phyloP scores from a whole-genome alignment of 1,284 basidiomycete genomes.

The Moniliella sp. region DNA sequence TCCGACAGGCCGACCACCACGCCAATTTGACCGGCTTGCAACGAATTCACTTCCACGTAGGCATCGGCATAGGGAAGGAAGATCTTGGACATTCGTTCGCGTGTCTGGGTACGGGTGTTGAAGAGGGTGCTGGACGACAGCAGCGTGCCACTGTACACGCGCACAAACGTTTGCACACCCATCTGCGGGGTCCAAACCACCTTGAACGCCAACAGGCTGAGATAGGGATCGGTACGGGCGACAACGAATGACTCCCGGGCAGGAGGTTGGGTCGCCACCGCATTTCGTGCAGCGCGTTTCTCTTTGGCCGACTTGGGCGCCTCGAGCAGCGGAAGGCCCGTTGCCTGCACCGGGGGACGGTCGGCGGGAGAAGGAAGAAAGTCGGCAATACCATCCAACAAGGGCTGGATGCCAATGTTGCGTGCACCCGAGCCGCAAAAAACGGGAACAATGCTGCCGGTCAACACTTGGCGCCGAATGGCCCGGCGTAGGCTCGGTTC shows the following conservation, averaged over 20 bases:
- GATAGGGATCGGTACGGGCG: constrained; percentile 38
- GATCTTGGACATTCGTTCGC: constrained; percentile 55
- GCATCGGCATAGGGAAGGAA: constrained; percentile 58
- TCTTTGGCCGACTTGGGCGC: constrained; percentile 15
- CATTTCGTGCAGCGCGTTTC: constrained; percentile 18
- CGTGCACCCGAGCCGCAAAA: constrained; percentile 61
- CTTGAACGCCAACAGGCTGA: constrained; percentile 79
- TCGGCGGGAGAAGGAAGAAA: constrained; percentile 52
- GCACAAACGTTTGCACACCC: constrained; percentile 75
- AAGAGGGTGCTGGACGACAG: constrained; percentile 47
- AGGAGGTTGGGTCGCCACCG: neutral
- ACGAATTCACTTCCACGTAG: constrained; percentile 54
- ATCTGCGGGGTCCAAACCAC: constrained; percentile 60
- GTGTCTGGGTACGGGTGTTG: constrained; percentile 49
- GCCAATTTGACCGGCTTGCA: constrained; percentile 62
- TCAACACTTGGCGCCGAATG: constrained; percentile 48
- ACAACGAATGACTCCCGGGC: constrained; percentile 1
- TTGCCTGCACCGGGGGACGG: too few species aligned
- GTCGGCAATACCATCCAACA: constrained; percentile 59
- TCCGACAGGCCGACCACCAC: constrained; percentile 60
- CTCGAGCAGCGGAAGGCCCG: too few species aligned
- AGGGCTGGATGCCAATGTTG: constrained; percentile 56
- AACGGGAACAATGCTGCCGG: constrained; percentile 51
- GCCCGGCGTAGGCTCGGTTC: constrained; percentile 32
- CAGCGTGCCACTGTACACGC: constrained; percentile 55